Conservation (phyloP, 2,329 filamentous ascomycete genomes). For the Pestalotiopsis sp. region DNA sequence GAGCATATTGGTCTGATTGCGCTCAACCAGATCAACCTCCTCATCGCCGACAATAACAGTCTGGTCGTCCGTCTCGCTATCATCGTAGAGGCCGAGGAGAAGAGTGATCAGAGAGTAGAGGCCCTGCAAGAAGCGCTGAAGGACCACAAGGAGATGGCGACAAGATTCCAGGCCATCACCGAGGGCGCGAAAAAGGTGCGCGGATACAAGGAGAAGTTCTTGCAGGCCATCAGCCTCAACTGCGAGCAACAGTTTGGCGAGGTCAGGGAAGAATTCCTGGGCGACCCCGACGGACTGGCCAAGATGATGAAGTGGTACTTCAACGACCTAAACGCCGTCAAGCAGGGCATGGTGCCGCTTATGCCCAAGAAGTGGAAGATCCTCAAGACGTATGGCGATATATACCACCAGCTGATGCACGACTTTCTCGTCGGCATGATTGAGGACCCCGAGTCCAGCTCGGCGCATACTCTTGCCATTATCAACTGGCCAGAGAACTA, state of each 20-base stretch:
- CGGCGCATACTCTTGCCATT: slow-evolving; percentile 86
- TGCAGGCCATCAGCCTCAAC: slow-evolving; percentile 75
- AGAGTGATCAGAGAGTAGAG: slow-evolving; percentile 88
- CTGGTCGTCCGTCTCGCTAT: slow-evolving; percentile 90
- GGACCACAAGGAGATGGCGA: slow-evolving; percentile 93
- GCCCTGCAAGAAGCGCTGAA: slow-evolving; percentile 93
- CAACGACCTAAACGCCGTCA: slow-evolving; percentile 94
- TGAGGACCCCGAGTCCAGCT: slow-evolving; percentile 81
- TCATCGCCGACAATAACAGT: slow-evolving; percentile 84
- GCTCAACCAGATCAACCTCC: slow-evolving; percentile 84
- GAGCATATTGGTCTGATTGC: slow-evolving; percentile 89
- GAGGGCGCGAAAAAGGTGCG: slow-evolving; percentile 89
- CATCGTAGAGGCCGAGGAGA: slow-evolving; percentile 94
- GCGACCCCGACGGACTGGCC: slow-evolving; percentile 80
- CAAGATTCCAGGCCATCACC: slow-evolving; percentile 92
- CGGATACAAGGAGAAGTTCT: slow-evolving; percentile 96
- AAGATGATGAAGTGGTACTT: slow-evolving; percentile 96
- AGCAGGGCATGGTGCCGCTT: slow-evolving; percentile 85
- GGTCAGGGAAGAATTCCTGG: slow-evolving; percentile 74
- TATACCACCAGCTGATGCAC: slow-evolving; percentile 95
- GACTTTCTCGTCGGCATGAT: slow-evolving; percentile 85
- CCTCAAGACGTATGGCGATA: slow-evolving; percentile 83
- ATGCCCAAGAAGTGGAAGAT: slow-evolving; percentile 98
- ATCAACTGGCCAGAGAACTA: slow-evolving; percentile 96
- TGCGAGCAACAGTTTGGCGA: slow-evolving; percentile 75